Base-by-base conservation (phyloP, 1,139 yeast species). In the Yamadazyma jaroonii region DNA sequence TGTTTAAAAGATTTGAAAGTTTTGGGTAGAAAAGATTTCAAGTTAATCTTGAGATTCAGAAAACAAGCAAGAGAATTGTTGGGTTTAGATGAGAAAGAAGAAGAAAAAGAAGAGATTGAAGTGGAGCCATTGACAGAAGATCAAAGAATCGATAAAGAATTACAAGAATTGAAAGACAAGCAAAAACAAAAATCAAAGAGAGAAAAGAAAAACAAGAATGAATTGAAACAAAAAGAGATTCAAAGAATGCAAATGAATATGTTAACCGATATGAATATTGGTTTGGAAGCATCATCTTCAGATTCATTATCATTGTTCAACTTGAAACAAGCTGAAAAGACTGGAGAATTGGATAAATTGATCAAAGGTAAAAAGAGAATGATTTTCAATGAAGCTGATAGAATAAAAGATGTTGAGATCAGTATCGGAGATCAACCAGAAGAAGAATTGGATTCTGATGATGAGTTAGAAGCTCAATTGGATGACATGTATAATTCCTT, bases 191-290 rank as follows among this genome's bases (percentile, higher is more conserved):
- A 79, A 49, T 64, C 64, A 36, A 90, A 84, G 61, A 79, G 97
- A 55, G 90, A 83, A 47, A 87, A 83, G 63, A 81, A 96, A 61
- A 79, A 74, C 49, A 77, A 79, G 36, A 90, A 92, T 57, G 97
- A 90, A 62, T 52, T 63, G 47, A 89, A 88, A 56, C 96, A 88
- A 58, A 87, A 86, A 60, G 97, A 90, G 57, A 79, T 92, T 39
- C 75, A 77, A 38, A 79, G 97, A 64, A 83, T 89, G 84, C 97
- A 92, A 64, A 84, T 92, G 94, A 88, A 87, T 58, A 90, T 92
- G 97, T 71, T 86, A 43, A 86, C 96, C 3, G 96, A 95, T 54
- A 79, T 78, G 72, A 95, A 88, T 54, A 81, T 92, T 48, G 97
- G 97, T 73, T 72, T 88, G 34, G 98, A 92, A 59, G 96, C 96